Conservation (phyloP, 176 grass and related monocot genomes). For the Puccinellia tenuiflora region DNA sequence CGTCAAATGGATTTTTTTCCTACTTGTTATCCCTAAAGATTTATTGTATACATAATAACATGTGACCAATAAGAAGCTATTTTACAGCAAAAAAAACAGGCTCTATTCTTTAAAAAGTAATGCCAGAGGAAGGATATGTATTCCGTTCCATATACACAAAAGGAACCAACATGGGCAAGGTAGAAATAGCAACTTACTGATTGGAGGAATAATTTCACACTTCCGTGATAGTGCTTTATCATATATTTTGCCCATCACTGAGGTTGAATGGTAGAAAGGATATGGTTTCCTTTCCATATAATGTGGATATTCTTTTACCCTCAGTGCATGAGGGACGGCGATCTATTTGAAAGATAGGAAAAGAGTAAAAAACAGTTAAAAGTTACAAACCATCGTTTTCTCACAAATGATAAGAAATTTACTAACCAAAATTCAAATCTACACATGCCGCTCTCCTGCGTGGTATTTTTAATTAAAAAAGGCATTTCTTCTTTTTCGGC, state of each 20-base stretch:
- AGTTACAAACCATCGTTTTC: neutral
- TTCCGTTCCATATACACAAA: constrained; percentile 30
- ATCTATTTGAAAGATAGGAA: constrained; percentile 22
- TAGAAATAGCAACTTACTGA: constrained; percentile 26
- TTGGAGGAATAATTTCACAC: constrained; percentile 12
- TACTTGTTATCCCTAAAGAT: too few species aligned
- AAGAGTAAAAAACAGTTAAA: neutral
- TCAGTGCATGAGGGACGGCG: constrained; percentile 19
- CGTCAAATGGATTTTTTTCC: too few species aligned
- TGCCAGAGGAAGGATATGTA: neutral
- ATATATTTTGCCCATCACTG: constrained; percentile 49
- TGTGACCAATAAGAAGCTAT: too few species aligned
- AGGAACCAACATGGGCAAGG: neutral
- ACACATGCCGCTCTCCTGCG: neutral
- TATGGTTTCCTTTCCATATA: constrained; percentile 38
- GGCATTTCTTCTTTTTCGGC: neutral
- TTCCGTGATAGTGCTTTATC: constrained; percentile 39
- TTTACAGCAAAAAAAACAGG: too few species aligned
- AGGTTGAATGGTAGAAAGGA: constrained; percentile 31
- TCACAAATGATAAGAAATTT: neutral
- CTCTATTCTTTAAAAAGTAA: too few species aligned
- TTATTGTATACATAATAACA: too few species aligned
- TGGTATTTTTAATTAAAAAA: too few species aligned
- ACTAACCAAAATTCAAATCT: neutral
- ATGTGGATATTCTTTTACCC: constrained; percentile 48